These are phyloP conservation scores for Phaffomyces thermotolerans DNA, from an alignment of 805 yeast species.

Conservation along the genomic window DNA sequence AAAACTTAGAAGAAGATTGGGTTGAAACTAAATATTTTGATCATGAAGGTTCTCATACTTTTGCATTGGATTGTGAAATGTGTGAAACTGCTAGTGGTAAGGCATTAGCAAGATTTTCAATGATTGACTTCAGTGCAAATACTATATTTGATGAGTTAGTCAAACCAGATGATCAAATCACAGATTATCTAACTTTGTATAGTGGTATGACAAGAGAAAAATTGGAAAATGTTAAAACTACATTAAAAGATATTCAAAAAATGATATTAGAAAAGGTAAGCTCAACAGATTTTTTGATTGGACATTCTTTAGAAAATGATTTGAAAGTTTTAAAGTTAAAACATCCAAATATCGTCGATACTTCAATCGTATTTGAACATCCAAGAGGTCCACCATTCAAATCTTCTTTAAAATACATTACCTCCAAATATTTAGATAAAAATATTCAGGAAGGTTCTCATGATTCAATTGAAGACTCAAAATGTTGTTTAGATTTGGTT, in stretches of 20 bases:
- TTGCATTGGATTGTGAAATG: slow-evolving; percentile 93
- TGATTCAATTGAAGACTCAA: slow-evolving; percentile 81
- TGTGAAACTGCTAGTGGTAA: slow-evolving; percentile 56
- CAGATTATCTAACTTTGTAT: slow-evolving; percentile 73
- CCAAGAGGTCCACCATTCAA: slow-evolving; percentile 76
- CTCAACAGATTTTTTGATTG: slow-evolving; percentile 61
- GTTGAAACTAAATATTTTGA: slow-evolving; percentile 45
- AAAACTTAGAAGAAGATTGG: slow-evolving; percentile 34
- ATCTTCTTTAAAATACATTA: slow-evolving; percentile 71
- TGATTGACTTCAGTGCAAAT: slow-evolving; percentile 55
- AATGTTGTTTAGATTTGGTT: slow-evolving; percentile 70
- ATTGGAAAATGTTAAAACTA: slow-evolving; percentile 54
- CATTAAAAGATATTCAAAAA: slow-evolving; percentile 59
- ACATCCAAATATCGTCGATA: slow-evolving; percentile 76
- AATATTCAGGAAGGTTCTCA: slow-evolving; percentile 72
- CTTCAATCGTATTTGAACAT: slow-evolving; percentile 71
- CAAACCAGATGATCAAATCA: slow-evolving; percentile 66
- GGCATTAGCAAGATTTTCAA: slow-evolving; percentile 70
- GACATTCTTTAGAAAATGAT: slow-evolving; percentile 88
- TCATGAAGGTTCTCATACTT: slow-evolving; percentile 55
- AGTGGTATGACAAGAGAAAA: slow-evolving; percentile 82
- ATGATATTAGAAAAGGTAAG: slow-evolving; percentile 42
- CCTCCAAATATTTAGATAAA: slow-evolving; percentile 45
- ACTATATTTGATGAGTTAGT: slow-evolving; percentile 68
- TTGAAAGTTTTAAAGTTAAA: slow-evolving; percentile 59